Base-by-base conservation (phyloP, 345 rosid species). In the Eucalyptus caleyi region DNA sequence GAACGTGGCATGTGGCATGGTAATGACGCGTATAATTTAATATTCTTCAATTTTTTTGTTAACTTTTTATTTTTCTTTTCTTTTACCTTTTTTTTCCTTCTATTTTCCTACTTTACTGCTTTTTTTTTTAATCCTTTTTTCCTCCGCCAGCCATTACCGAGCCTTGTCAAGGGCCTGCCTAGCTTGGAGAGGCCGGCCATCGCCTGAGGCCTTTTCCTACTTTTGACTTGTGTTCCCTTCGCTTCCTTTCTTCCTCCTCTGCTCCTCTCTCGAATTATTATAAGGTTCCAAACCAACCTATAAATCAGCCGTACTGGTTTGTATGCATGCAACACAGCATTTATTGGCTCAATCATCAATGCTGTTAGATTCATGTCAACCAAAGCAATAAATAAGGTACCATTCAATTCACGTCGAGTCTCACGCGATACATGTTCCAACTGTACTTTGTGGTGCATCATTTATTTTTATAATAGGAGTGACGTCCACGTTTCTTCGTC, bases 391-490 rank as follows among this genome's bases (percentile, higher is more conserved):
- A 53, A 62, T 62, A 13, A 62, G 32, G 4, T 60, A 2, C 1
- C 67, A 26, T 11, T 26, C 30, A 27, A 60, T 60, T 0, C 67
- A 27, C 0, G 15, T 26, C 2, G 3, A 24, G 32, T 3, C 11
- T 2, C 26, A 53, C 5, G 26, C 5, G 5, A 53, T 1, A 1
- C 26, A 21, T 21, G 11, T 53, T 2, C 0, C 5, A 53, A 53
- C 0, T 0, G 4, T 53, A 8, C 1, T 18, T 7, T 19, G 24
- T 8, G 59, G 24, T 0, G 5, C 5, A 53, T 53, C 5, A 4
- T 53, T 53, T 53, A 62, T 14, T 30, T 62, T 30, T 15, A 7
- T 7, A 14, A 4, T 30, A n/a, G 18, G 34, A 14, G 72, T 13
- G 32, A 14, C 16, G 1, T 30, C 19, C 5, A 2, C 19, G 3